These are phyloP conservation scores for Talaromyces stipitatus DNA, from an alignment of 495 filamentous ascomycete genomes.

Conservation along the genomic window DNA sequence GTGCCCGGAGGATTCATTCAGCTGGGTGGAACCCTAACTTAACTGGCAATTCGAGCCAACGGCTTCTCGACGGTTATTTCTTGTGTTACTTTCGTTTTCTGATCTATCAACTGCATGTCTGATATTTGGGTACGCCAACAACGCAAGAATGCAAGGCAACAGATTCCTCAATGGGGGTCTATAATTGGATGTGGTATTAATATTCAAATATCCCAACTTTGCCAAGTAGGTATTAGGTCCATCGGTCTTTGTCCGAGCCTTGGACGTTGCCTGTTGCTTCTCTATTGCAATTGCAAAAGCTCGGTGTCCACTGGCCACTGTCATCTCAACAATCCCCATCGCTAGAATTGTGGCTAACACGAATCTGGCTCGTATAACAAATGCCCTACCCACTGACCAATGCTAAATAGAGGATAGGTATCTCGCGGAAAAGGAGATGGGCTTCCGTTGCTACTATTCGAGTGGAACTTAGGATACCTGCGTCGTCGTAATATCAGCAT, in stretches of 20 bases:
- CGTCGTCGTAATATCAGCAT: background rate
- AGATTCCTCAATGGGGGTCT: background rate
- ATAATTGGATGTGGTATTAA: background rate
- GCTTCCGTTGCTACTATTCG: background rate
- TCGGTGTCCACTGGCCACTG: too few species aligned
- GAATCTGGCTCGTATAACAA: background rate
- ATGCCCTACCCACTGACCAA: background rate
- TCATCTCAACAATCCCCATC: background rate
- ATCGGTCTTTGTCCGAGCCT: background rate
- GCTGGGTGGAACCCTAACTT: background rate
- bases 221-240: background rate
- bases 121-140: conserved; percentile 3
- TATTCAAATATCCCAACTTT: background rate
- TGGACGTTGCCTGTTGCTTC: background rate
- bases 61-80: conserved; percentile 2
- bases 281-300: background rate
- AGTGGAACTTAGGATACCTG: background rate
- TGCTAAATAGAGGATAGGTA: background rate
- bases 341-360: background rate
- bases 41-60: background rate
- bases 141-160: conserved; percentile 1
- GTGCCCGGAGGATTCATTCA: too few species aligned
- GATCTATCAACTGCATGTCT: conserved; percentile 7
- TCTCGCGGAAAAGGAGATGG: background rate
- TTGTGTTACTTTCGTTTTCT: background rate